Conservation (phyloP, 2,329 filamentous ascomycete genomes). For the Waltergamsia citrina region DNA sequence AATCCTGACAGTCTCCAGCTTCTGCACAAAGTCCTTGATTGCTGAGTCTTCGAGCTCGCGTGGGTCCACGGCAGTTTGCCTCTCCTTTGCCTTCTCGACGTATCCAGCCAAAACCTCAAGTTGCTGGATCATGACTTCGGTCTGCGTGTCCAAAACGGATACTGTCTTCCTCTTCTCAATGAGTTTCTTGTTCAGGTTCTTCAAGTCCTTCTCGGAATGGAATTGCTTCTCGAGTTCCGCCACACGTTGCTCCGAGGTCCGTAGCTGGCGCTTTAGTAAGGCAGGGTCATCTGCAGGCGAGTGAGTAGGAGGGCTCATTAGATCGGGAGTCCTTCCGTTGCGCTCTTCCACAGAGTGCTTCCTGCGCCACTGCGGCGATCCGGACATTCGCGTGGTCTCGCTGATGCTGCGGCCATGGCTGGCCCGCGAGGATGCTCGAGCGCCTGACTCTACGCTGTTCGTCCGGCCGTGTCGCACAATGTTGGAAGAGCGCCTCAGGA, state of each 20-base stretch:
- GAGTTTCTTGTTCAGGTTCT: conserved; percentile 77
- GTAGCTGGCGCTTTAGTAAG: conserved; percentile 64
- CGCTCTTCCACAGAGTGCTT: conserved; percentile 49
- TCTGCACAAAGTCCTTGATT: conserved; percentile 83
- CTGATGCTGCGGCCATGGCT: conserved; percentile 54
- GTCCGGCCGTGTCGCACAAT: conserved; percentile 88
- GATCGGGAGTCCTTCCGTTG: conserved; percentile 42
- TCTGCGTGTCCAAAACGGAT: conserved; percentile 85
- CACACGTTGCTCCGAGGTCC: conserved; percentile 74
- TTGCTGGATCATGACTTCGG: conserved; percentile 90
- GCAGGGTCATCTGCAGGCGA: conserved; percentile 56
- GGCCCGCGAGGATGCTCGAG: conserved; percentile 28
- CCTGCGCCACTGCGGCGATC: conserved; percentile 64
- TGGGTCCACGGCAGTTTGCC: conserved; percentile 69
- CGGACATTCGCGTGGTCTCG: conserved; percentile 52
- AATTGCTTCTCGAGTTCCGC: conserved; percentile 80
- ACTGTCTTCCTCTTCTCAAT: conserved; percentile 93
- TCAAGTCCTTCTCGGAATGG: conserved; percentile 52
- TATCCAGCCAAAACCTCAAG: conserved; percentile 84
- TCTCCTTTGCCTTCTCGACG: conserved; percentile 77
- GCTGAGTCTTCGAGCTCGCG: conserved; percentile 78
- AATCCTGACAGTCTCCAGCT: conserved; percentile 51
- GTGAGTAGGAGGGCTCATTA: conserved; percentile 63
- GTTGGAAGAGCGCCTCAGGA: conserved; percentile 84
- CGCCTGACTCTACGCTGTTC: conserved; percentile 60